These are phyloP conservation scores for Trichomonascus vanleenenianus DNA, from an alignment of 805 yeast genomes.

Conservation along the genomic window DNA sequence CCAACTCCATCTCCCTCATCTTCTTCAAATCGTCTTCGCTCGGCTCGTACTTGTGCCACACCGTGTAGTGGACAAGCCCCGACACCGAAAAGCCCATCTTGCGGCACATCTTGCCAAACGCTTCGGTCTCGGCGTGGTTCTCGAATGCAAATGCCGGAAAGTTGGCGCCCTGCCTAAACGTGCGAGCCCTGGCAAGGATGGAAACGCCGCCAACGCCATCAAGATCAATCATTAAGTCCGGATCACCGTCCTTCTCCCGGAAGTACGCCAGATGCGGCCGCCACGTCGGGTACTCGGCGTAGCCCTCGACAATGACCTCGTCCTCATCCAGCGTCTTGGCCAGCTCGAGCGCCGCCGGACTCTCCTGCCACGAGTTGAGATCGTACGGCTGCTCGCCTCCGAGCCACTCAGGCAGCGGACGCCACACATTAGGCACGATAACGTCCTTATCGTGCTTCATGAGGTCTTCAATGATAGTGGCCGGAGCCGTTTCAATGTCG, in stretches of 20 bases:
- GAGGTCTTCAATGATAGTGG: slow-evolving; percentile 78
- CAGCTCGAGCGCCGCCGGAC: slow-evolving; percentile 51
- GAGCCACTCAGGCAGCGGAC: slow-evolving; percentile 88
- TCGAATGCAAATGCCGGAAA: slow-evolving; percentile 94
- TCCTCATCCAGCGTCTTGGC: slow-evolving; percentile 64
- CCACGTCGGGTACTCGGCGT: slow-evolving; percentile 96
- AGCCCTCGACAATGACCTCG: slow-evolving; percentile 97
- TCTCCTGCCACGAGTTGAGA: slow-evolving; percentile 92
- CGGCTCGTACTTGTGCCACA: slow-evolving; percentile 97
- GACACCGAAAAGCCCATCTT: slow-evolving; percentile 80
- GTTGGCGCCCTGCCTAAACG: slow-evolving; percentile 79
- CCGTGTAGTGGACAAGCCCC: slow-evolving; percentile 90
- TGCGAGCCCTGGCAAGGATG: slow-evolving; percentile 74
- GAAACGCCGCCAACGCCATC: slow-evolving; percentile 98
- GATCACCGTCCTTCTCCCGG: slow-evolving; percentile 85
- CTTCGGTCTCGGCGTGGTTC: slow-evolving; percentile 96
- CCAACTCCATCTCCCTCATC: slow-evolving; percentile 31
- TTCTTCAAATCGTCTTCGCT: slow-evolving; percentile 82
- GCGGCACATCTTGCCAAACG: slow-evolving; percentile 82
- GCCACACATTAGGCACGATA: slow-evolving; percentile 95
- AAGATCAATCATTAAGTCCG: slow-evolving; percentile 79
- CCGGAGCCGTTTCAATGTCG: slow-evolving; percentile 87
- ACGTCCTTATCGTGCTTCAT: slow-evolving; percentile 90
- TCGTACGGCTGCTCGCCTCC: slow-evolving; percentile 93
- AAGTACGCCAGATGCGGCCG: slow-evolving; percentile 92